A percentile compares a stretch with the other conserved stretches of the same genome.
Evolutionary conservation across 352 stramenopile species (phyloP).

Genomic region (Phytophthora ramorum): DNA sequence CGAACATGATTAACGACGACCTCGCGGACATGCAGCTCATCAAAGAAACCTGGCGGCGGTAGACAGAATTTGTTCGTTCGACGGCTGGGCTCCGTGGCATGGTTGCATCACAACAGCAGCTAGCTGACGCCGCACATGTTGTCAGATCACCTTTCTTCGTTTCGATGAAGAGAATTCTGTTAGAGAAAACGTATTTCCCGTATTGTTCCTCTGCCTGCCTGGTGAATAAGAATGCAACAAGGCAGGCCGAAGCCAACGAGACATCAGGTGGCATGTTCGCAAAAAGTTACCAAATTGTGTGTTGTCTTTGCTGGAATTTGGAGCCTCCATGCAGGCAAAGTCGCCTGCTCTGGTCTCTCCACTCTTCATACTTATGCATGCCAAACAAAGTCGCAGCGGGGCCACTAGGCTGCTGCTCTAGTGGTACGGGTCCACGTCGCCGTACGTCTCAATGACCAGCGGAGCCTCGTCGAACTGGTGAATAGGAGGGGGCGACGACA

Average conservation of each 20-base stretch:
- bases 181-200: slow-evolving; percentile 15
- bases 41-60: slow-evolving; percentile 85
- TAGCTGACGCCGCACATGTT: not conserved
- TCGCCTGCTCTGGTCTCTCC: slow-evolving; percentile 8
- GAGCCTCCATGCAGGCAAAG: not conserved
- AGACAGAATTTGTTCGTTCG: slow-evolving; percentile 21
- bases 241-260: slow-evolving; percentile 1
- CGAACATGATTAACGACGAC: slow-evolving; percentile 85
- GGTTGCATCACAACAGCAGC: not conserved
- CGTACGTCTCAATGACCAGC: slow-evolving; percentile 90
- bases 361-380: slow-evolving; percentile 42
- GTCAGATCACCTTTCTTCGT: not conserved
- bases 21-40: slow-evolving; percentile 89
- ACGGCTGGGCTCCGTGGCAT: not conserved
- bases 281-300: slow-evolving; percentile 42
- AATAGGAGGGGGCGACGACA: slow-evolving; percentile 83
- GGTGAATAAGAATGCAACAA: slow-evolving; percentile 4
- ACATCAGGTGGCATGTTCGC: slow-evolving; percentile 26
- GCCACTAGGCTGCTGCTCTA: slow-evolving; percentile 41
- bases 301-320: slow-evolving; percentile 26
- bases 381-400: slow-evolving; percentile 12
- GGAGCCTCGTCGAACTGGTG: slow-evolving; percentile 92
- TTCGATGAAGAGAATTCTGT: not conserved
- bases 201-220: not conserved
- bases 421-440: slow-evolving; percentile 85